phyloP scores from a whole-genome alignment of 2,329 filamentous ascomycete genomes.

The Pestalotiopsis sp. region DNA sequence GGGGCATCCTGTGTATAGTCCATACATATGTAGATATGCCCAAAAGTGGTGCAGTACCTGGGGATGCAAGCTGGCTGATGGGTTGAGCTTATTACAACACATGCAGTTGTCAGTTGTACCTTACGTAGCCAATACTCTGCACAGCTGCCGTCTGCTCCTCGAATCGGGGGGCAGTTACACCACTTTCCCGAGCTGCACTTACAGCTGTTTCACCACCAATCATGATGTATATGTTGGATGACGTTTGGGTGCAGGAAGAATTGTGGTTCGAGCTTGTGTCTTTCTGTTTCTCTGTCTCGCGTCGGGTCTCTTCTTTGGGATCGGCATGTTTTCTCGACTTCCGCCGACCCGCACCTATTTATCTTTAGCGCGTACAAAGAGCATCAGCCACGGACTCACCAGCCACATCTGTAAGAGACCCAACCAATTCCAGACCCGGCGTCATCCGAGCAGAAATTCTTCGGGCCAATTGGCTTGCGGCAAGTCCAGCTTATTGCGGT shows the following conservation, averaged over 20 bases:
- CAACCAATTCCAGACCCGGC: not conserved
- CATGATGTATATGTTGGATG: not conserved
- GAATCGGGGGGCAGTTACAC: not conserved
- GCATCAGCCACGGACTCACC: not conserved
- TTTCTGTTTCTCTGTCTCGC: not conserved
- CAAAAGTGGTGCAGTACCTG: not conserved
- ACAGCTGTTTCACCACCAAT: conserved; percentile 9
- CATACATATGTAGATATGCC: not conserved
- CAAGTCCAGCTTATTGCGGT: conserved; percentile 12
- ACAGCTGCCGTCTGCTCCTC: not conserved
- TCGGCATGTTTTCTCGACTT: not conserved
- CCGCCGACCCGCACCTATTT: not conserved
- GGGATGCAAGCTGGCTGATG: not conserved
- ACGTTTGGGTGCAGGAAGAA: not conserved
- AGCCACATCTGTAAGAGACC: not conserved
- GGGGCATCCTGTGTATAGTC: not conserved
- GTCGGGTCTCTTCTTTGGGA: not conserved
- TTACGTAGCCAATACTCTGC: not conserved
- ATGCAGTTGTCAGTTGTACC: not conserved
- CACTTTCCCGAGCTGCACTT: conserved; percentile 3
- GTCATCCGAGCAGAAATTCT: conserved; percentile 5
- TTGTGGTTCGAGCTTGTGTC: conserved; percentile 7
- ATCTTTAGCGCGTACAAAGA: not conserved
- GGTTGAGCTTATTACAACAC: not conserved
- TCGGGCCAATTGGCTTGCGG: conserved; percentile 9